Conservation (phyloP, 768 basidiomycete genomes). For the Lactarius hatsudake region DNA sequence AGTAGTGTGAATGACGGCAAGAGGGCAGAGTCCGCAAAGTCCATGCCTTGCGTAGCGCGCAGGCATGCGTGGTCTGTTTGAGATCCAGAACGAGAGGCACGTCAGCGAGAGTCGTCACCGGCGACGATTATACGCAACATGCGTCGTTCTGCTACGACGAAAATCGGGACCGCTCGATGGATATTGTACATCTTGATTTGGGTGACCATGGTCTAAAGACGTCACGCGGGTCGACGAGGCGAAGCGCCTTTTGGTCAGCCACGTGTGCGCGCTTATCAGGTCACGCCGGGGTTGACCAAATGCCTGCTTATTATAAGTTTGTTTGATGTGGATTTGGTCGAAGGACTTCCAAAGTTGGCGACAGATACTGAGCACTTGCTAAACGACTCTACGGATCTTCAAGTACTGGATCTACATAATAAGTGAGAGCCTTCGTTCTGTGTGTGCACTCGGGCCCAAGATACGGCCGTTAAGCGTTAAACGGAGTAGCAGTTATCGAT, state of each 20-base stretch:
- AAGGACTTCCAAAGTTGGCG: not conserved
- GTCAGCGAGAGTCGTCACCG: not conserved
- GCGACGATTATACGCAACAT: not conserved
- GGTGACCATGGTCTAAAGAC: not conserved
- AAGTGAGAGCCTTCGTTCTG: not conserved
- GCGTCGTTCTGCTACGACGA: not conserved
- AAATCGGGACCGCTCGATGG: conserved; percentile 1
- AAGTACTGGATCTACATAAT: not conserved
- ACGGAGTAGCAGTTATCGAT: not conserved
- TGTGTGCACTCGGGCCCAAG: not conserved
- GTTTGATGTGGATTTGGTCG: not conserved
- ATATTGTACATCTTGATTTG: not conserved
- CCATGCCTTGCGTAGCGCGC: not conserved
- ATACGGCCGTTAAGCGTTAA: not conserved
- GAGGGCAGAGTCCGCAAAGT: conserved; percentile 4
- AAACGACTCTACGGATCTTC: not conserved
- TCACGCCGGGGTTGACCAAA: no score
- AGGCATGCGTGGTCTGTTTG: not conserved
- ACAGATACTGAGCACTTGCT: not conserved
- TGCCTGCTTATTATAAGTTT: not conserved
- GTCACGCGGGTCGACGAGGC: not conserved
- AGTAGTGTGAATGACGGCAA: not conserved
- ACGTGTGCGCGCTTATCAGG: not conserved
- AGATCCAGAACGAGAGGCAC: not conserved
- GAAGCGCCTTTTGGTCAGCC: not conserved